Evolutionary conservation across 2,329 filamentous ascomycete genomes (phyloP).

Genomic region (Huntiella savannae): DNA sequence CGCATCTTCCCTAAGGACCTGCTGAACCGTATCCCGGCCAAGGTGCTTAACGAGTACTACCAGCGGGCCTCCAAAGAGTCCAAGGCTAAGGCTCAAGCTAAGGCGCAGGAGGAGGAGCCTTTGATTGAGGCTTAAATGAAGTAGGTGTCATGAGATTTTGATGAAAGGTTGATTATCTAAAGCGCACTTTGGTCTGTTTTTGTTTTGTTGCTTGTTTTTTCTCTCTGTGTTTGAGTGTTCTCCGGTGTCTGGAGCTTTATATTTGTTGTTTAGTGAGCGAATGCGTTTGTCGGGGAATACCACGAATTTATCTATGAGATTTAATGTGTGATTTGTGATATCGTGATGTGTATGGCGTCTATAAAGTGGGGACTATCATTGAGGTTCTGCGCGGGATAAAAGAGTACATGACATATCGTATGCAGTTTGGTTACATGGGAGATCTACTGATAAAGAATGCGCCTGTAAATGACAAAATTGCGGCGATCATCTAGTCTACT

Average conservation of each 20-base stretch:
- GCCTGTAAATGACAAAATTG: too few species aligned
- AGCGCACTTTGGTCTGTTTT: neutral
- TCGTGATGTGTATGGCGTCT: too few species aligned
- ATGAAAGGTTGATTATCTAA: neutral
- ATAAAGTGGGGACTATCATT: too few species aligned
- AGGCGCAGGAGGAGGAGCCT: constrained; percentile 32
- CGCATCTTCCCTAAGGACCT: constrained; percentile 96
- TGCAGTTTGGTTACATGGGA: too few species aligned
- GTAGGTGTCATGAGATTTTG: neutral
- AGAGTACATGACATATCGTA: too few species aligned
- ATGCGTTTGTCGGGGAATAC: too few species aligned
- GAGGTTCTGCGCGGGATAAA: too few species aligned
- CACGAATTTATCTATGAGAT: too few species aligned
- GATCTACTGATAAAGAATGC: too few species aligned
- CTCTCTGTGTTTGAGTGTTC: neutral
- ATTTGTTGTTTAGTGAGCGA: neutral
- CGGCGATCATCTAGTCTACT: too few species aligned
- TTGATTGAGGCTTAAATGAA: constrained; percentile 35
- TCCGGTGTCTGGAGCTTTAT: neutral
- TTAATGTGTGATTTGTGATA: too few species aligned
- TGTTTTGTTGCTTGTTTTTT: neutral
- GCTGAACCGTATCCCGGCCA: constrained; percentile 82
- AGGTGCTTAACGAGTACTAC: constrained; percentile 69
- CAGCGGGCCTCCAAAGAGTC: constrained; percentile 43
- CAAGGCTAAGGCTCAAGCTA: constrained; percentile 42